These are phyloP conservation scores for Trichoderma sp. DNA, from an alignment of 2,329 filamentous ascomycete species.

Conservation along the genomic window DNA sequence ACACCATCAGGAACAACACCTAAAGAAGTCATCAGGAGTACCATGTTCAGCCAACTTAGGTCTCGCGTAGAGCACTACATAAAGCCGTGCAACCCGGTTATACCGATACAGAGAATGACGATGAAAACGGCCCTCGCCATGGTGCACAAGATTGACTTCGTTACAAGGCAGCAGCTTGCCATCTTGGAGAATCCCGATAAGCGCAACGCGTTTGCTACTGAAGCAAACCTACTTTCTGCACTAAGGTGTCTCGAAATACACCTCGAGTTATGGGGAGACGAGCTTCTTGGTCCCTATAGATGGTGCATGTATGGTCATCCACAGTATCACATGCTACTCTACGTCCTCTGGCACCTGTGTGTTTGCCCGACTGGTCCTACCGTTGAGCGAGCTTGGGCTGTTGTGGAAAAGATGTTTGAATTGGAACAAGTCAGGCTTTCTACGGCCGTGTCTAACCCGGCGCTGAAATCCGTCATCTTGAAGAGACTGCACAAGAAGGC, in stretches of 20 bases:
- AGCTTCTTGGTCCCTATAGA: conserved; percentile 36
- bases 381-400: conserved; percentile 22
- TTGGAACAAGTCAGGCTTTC: conserved; percentile 10
- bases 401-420: conserved; percentile 14
- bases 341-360: conserved; percentile 43
- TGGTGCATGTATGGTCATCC: conserved; percentile 41
- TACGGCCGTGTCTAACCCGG: conserved; percentile 12
- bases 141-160: conserved; percentile 36
- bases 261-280: conserved; percentile 32
- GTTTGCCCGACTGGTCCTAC: conserved; percentile 35
- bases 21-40: conserved; percentile 36
- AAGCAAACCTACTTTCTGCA: conserved; percentile 36
- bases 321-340: conserved; percentile 44
- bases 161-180: conserved; percentile 30
- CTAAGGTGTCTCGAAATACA: conserved; percentile 34
- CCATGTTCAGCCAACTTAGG: conserved; percentile 37
- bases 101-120: conserved; percentile 42
- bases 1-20: conserved; percentile 13
- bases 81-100: conserved; percentile 48
- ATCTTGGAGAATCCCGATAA: conserved; percentile 24
- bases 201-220: conserved; percentile 26
- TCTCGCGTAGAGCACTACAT: conserved; percentile 34
- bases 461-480: conserved; percentile 16
- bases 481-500: conserved; percentile 18
- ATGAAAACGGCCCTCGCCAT: conserved; percentile 30